Percentiles rank a stretch among this genome's conserved stretches.
These are phyloP conservation scores for Aspergillus ochraceoroseus DNA, from an alignment of 2,329 filamentous ascomycete genomes.

Conservation along the genomic window DNA sequence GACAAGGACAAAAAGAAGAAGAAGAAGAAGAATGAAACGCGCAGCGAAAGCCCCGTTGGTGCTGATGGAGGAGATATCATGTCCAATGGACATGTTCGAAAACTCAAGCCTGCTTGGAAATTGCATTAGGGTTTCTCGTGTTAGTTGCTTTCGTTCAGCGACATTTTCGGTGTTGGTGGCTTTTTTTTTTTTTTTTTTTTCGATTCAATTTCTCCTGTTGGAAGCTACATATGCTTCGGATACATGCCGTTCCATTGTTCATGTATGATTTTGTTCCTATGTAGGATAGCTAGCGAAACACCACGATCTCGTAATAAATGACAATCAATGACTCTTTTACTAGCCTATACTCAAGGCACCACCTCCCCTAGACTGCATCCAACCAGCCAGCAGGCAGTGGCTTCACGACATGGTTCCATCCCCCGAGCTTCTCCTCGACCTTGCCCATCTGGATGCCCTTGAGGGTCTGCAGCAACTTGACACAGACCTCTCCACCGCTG, in stretches of 20 bases:
- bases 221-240: too few species aligned
- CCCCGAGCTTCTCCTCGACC: constrained; percentile 68
- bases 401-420: constrained; percentile 57
- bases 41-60: background rate
- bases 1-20: background rate
- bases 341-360: constrained; percentile 31
- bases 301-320: too few species aligned
- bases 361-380: constrained; percentile 23
- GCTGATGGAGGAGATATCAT: constrained; percentile 24
- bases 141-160: background rate
- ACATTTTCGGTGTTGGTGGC: background rate
- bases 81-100: constrained; percentile 21
- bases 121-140: too few species aligned
- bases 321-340: too few species aligned
- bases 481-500: constrained; percentile 61
- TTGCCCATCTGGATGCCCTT: constrained; percentile 83
- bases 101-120: constrained; percentile 13
- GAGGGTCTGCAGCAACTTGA: constrained; percentile 67
- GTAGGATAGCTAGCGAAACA: too few species aligned
- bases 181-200: background rate
- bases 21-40: background rate
- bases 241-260: background rate
- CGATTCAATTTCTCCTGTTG: background rate
- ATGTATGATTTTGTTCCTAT: constrained; percentile 8
- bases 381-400: constrained; percentile 32